phyloP scores from a whole-genome alignment of 345 rosid genomes.

The Heritiera fomes region DNA sequence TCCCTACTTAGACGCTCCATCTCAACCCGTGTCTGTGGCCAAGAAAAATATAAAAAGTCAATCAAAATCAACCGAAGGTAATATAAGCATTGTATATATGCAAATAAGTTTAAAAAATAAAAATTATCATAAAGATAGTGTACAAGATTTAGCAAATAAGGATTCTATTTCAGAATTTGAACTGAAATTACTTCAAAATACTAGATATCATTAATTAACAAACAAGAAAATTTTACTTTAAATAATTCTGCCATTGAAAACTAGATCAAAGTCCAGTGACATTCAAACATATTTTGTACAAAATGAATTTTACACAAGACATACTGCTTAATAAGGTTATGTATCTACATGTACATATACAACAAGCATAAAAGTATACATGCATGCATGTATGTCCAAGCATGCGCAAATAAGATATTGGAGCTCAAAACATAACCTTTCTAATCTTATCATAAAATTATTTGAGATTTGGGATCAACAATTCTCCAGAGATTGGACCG shows the following conservation, averaged over 20 bases:
- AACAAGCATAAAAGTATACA: background rate
- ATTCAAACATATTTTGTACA: background rate
- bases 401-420: background rate
- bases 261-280: background rate
- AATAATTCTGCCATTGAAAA: background rate
- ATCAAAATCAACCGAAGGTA: conserved; percentile 17
- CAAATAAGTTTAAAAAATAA: conserved; percentile 2
- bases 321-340: background rate
- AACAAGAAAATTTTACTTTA: background rate
- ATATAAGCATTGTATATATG: conserved; percentile 8
- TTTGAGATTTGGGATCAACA: background rate
- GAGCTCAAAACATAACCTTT: background rate
- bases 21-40: conserved; percentile 66
- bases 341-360: background rate
- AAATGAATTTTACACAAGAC: background rate
- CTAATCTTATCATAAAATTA: background rate
- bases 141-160: background rate
- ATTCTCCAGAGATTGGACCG: conserved; percentile 11
- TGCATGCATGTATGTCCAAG: background rate
- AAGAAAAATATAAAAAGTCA: conserved; percentile 19
- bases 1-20: conserved; percentile 72
- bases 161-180: background rate
- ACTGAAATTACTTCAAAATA: background rate
- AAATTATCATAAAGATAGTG: conserved; percentile 2
- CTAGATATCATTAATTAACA: background rate